Conservation (phyloP, 225 moss, liverwort and hornwort species). For the Sphagnum contortum region DNA sequence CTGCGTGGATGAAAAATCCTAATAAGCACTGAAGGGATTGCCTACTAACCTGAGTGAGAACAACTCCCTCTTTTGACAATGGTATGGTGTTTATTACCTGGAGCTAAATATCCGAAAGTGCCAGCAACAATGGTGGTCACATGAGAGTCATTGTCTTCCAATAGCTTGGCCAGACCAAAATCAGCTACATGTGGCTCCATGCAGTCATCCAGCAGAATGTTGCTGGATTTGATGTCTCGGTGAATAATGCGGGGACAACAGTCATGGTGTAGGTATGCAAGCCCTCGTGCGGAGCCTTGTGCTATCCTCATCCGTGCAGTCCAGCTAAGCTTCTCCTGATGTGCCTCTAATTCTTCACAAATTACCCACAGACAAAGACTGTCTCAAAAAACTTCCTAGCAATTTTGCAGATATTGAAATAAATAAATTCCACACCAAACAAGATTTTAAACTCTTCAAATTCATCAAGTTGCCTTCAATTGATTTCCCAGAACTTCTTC, state of each 20-base stretch:
- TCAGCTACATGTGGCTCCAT: constrained; percentile 57
- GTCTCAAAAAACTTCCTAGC: no score
- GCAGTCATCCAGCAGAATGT: constrained; percentile 47
- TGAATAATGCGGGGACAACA: constrained; percentile 57
- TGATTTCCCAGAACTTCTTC: no score
- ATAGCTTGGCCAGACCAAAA: constrained; percentile 53
- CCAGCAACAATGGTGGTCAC: constrained; percentile 83
- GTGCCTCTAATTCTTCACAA: constrained; percentile 38
- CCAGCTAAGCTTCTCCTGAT: constrained; percentile 36
- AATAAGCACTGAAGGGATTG: no score
- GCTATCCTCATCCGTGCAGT: constrained; percentile 33
- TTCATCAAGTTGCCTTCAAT: no score
- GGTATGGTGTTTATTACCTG: constrained; percentile 23
- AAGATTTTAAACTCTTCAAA: no score
- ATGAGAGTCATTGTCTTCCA: constrained; percentile 60
- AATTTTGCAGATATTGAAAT: no score
- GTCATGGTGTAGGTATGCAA: constrained; percentile 56
- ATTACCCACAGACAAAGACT: no score
- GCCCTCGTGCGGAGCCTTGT: constrained; percentile 42
- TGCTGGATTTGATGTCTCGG: constrained; percentile 52
- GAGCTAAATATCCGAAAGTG: constrained; percentile 84
- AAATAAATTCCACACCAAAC: no score
- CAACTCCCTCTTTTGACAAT: no score
- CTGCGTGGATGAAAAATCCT: no score
- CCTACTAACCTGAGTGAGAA: no score